Percentiles rank a stretch among this genome's conserved stretches.
Evolutionary conservation across 768 basidiomycete genomes (phyloP).

Genomic region (Trichaptum fuscoviolaceum): DNA sequence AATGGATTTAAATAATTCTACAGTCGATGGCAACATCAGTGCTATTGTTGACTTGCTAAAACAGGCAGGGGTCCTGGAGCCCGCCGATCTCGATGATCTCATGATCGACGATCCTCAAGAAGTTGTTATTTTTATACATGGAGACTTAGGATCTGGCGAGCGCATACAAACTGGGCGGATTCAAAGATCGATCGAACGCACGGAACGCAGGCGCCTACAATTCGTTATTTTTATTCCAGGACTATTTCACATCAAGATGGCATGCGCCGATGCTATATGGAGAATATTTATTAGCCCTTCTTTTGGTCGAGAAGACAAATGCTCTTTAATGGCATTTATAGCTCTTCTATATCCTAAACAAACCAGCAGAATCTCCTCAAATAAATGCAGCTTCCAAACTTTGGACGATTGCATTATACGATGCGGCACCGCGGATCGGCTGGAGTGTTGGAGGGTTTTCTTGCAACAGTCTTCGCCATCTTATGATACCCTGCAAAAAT

Average conservation of each 20-base stretch:
- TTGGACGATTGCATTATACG: too few relatives aligned
- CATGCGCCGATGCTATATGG: constrained; percentile 22
- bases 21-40: not conserved
- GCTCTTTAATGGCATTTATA: too few relatives aligned
- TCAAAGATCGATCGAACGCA: constrained; percentile 22
- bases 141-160: constrained; percentile 26
- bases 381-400: constrained; percentile 32
- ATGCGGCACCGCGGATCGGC: too few relatives aligned
- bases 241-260: constrained; percentile 32
- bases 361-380: too few relatives aligned
- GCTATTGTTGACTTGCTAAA: not conserved
- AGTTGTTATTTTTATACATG: constrained; percentile 19
- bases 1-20: constrained; percentile 15
- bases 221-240: constrained; percentile 28
- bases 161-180: constrained; percentile 10
- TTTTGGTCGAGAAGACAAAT: too few relatives aligned
- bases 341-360: too few relatives aligned
- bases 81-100: too few relatives aligned
- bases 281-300: constrained; percentile 10
- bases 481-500: too few relatives aligned
- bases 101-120: constrained; percentile 10
- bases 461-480: too few relatives aligned
- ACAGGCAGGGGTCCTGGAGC: too few relatives aligned
- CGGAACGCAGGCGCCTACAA: constrained; percentile 27
- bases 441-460: too few relatives aligned